Base-by-base conservation (phyloP, 768 basidiomycete species). In the Tephrocybe sp. region DNA sequence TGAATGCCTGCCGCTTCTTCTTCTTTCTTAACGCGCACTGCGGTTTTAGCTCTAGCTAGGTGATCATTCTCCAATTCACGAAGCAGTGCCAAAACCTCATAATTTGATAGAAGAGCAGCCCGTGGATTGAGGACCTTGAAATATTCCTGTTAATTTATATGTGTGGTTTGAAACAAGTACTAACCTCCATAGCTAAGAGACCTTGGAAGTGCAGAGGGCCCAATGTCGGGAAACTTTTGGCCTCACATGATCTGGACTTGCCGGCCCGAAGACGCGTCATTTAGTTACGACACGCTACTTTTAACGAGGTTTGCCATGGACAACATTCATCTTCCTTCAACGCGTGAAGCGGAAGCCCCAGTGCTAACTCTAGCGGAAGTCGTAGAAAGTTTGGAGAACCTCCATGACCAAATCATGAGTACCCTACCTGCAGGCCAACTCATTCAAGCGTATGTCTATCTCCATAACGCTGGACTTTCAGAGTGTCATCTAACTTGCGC, bases 31-130 rank as follows among this genome's bases (percentile, higher is more conserved):
- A 86, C 76, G 51, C 87, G 81, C 0, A 85, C 62, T 0, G 87
- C 85, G 4, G 84, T 78, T 63, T 85, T 87, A 39, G 85, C 76
- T 33, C 84, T 82, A 0, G 82, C 74, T 36, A 88, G 65, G 64
- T 91, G 84, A 57, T 92, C 87, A 12, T 68, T 72, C 64, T 93
- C 88, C 35, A 91, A 84, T 49, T 87, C 81, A 23, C 83, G 80
- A 45, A 97, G 79, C 48, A 94, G 79, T 14, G 77, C 62, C 40
- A 95, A 72, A 53, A 97, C 93, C 67, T 98, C 95, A 60, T 76
- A 82, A 68, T 97, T 96, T 30, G 92, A 88, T 13, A 98, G 79
- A 47, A 96, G 81, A n/a, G 90, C 83, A 13, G 88, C 73, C 45
- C 88, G 80, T 10, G 83, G 62, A 54, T 87, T 83, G 51, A 91